Evolutionary conservation across 176 grass and related monocot genomes (phyloP).

Genomic region (Ensete ventricosum): DNA sequence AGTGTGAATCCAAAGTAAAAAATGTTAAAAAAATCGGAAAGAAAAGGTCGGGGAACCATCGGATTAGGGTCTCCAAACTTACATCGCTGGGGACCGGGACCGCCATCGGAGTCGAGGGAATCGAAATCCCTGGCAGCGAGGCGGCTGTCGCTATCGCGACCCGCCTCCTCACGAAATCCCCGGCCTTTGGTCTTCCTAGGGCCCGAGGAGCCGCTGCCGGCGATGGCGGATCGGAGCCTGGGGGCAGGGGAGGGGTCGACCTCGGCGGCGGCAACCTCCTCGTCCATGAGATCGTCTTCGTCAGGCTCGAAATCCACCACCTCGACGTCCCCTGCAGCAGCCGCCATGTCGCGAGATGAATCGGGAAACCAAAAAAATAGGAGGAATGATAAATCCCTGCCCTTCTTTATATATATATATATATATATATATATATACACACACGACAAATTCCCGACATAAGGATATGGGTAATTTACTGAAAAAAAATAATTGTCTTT

Average conservation of each 20-base stretch:
- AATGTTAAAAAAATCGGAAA: background rate
- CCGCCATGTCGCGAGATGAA: constrained; percentile 8
- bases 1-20: too few relatives aligned
- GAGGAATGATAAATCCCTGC: too few relatives aligned
- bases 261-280: constrained; percentile 32
- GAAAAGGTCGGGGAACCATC: background rate
- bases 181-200: constrained; percentile 69
- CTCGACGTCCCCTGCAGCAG: constrained; percentile 56
- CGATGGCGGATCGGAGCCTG: constrained; percentile 75
- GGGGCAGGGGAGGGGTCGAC: constrained; percentile 34
- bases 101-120: constrained; percentile 43
- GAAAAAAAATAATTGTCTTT: too few relatives aligned
- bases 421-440: too few relatives aligned
- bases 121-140: constrained; percentile 45
- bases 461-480: too few relatives aligned
- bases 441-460: too few relatives aligned
- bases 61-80: constrained; percentile 5
- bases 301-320: constrained; percentile 84
- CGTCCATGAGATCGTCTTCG: constrained; percentile 94
- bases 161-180: constrained; percentile 66
- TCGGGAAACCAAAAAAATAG: background rate
- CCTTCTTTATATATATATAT: too few relatives aligned
- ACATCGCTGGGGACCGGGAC: constrained; percentile 75
- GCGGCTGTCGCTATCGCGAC: constrained; percentile 34
- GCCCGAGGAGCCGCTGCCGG: constrained; percentile 29